Percentiles rank a stretch among this genome's conserved stretches.
These are phyloP conservation scores for Cotoneaster glaucophyllus DNA, from an alignment of 306 rosid genomes.

Conservation along the genomic window DNA sequence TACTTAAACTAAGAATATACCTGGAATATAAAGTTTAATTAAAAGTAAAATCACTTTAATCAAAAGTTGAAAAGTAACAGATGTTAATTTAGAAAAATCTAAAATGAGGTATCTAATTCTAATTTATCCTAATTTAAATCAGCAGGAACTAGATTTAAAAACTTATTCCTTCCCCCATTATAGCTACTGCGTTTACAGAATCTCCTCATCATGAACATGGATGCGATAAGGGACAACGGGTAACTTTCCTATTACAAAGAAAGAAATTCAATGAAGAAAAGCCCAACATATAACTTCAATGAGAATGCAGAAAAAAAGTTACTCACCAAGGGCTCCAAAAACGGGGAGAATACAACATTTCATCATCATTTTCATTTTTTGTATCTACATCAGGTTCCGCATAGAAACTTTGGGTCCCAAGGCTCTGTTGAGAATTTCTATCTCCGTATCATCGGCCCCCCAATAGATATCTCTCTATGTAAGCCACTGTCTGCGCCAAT, in stretches of 20 bases:
- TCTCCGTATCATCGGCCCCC: constrained; percentile 29
- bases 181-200: background rate
- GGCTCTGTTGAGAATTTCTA: constrained; percentile 23
- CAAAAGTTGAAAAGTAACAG: no score
- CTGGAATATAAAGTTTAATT: no score
- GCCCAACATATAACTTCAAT: background rate
- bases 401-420: constrained; percentile 43
- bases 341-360: constrained; percentile 30
- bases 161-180: background rate
- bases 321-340: constrained; percentile 52
- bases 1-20: no score
- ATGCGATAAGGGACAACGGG: background rate
- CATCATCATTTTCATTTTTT: constrained; percentile 27
- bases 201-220: background rate
- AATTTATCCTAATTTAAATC: background rate
- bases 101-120: no score
- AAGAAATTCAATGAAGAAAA: background rate
- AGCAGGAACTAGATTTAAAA: background rate
- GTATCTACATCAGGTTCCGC: constrained; percentile 38
- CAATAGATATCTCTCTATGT: constrained; percentile 9
- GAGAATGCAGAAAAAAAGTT: constrained; percentile 3
- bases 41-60: no score
- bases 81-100: no score
- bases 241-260: background rate
- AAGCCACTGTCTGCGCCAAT: constrained; percentile 11